Conservation (phyloP, 2,329 filamentous ascomycete species). For the Stemphylium vesicarium region DNA sequence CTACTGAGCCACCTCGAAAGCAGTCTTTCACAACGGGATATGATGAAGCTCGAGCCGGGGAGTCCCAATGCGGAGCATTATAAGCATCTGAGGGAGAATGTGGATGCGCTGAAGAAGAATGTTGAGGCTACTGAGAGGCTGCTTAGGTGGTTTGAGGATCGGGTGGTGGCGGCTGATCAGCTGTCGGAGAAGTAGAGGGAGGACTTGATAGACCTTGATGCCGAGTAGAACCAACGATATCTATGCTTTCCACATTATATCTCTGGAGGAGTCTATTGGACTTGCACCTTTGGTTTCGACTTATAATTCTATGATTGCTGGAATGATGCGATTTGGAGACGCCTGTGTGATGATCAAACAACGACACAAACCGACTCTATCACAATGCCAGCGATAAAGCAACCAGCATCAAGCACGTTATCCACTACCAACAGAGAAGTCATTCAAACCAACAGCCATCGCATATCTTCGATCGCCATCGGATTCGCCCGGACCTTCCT, state of each 20-base stretch:
- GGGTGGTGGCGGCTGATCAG: slow-evolving; percentile 17
- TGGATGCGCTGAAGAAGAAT: slow-evolving; percentile 11
- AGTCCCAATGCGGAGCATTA: background rate
- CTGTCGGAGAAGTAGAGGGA: background rate
- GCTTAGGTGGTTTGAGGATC: slow-evolving; percentile 24
- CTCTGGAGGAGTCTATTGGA: no score
- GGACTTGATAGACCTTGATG: background rate
- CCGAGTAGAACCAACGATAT: no score
- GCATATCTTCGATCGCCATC: background rate
- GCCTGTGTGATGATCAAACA: no score
- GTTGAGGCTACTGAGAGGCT: slow-evolving; percentile 22
- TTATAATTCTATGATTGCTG: no score
- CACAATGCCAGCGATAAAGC: no score
- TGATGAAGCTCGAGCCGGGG: slow-evolving; percentile 6
- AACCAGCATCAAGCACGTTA: no score
- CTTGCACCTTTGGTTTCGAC: no score
- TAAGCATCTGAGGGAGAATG: slow-evolving; percentile 7
- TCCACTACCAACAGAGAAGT: no score
- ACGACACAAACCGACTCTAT: no score
- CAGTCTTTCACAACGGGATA: slow-evolving; percentile 2
- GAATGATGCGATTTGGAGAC: no score
- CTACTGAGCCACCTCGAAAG: slow-evolving; percentile 5
- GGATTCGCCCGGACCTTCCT: slow-evolving; percentile 24
- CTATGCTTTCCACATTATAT: no score
- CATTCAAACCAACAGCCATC: no score